A percentile compares a stretch with the other conserved stretches of the same genome.
Conservation (phyloP, 2,329 filamentous ascomycete species). For the Torrubiella hemipterigena region DNA sequence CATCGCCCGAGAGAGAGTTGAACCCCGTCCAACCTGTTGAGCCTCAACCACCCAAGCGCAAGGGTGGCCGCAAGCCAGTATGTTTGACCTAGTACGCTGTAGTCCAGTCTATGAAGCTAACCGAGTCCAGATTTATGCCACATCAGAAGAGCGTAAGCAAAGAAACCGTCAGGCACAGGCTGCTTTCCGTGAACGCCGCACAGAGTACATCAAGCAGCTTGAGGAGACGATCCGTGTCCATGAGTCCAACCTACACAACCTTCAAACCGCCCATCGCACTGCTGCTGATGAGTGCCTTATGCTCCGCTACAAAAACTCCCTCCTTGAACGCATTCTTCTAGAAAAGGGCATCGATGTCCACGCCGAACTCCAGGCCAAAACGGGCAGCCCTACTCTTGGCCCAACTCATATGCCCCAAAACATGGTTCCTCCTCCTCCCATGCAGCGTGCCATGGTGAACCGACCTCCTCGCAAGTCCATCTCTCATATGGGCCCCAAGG, state of each 20-base stretch:
- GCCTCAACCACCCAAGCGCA: slow-evolving; percentile 78
- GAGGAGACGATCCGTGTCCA: slow-evolving; percentile 96
- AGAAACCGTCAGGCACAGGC: slow-evolving; percentile 94
- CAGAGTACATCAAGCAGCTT: slow-evolving; percentile 98
- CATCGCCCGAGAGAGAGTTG: slow-evolving; percentile 46
- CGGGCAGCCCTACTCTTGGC: slow-evolving; percentile 69
- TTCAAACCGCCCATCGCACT: slow-evolving; percentile 88
- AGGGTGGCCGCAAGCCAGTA: slow-evolving; percentile 96
- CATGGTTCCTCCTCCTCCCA: slow-evolving; percentile 60
- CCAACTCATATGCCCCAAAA: slow-evolving; percentile 56
- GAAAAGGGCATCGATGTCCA: slow-evolving; percentile 99
- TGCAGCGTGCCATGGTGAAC: slow-evolving; percentile 72
- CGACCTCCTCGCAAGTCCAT: slow-evolving; percentile 64
- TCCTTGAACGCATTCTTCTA: slow-evolving; percentile 86
- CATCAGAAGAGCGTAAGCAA: slow-evolving; percentile 96
- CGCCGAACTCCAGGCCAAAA: slow-evolving; percentile 86
- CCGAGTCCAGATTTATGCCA: slow-evolving; percentile 75
- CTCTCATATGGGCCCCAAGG: slow-evolving; percentile 64
- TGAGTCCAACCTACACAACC: slow-evolving; percentile 82
- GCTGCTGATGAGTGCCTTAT: slow-evolving; percentile 96
- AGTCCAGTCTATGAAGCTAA: slow-evolving; percentile 57
- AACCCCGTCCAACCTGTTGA: slow-evolving; percentile 21
- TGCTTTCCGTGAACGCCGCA: slow-evolving; percentile 89
- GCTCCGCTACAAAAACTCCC: slow-evolving; percentile 96
- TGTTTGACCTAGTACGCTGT: slow-evolving; percentile 26